Base-by-base conservation (phyloP, 176 grass and related monocot species). In the Melocanna baccifera region DNA sequence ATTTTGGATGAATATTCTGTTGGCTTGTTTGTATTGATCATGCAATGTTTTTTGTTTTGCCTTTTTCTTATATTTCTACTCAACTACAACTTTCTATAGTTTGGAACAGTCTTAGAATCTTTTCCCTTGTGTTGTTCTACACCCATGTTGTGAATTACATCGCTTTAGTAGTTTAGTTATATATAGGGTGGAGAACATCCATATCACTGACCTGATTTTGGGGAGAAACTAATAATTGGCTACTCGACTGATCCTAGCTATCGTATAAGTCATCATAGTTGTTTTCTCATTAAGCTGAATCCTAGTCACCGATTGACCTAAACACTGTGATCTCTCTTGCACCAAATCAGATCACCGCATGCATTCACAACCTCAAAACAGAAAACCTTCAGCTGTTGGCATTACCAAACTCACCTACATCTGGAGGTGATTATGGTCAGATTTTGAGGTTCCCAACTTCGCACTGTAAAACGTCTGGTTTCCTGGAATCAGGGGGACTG, bases 161-260 rank as follows among this genome's bases (percentile, higher is more conserved):
- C 61, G 9, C 53, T 70, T 41, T 70, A 42, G 58, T 81, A 67
- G 26, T 80, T 53, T 73, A 8, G 4, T 36, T 51, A 3, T 82
- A 77, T 62, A 4, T 22, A 8, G 30, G 20, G n/a, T 67, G 51
- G 32, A 34, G 32, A 52, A 26, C 56, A 73, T 86, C 9, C 5
- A 64, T 56, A 76, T 7, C 5, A 48, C 16, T 37, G 20, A 52
- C 62, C 3, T 71, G 12, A 83, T 63, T 75, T 70, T 59, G 4
- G 32, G 53, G 53, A n/a, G 43, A 52, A 78, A 32, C 13, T 69
- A 69, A 61, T 52, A 71, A 64, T 41, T 78, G 55, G 28, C 43
- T 75, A 78, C 42, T 71, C 76, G 43, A 84, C 26, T 2, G 22
- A 43, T 59, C 53, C 19, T 79, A 84, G 36, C 14, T 84, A 77